Evolutionary conservation across 345 rosid genomes (phyloP).

Genomic region (Cardamine occulta): DNA sequence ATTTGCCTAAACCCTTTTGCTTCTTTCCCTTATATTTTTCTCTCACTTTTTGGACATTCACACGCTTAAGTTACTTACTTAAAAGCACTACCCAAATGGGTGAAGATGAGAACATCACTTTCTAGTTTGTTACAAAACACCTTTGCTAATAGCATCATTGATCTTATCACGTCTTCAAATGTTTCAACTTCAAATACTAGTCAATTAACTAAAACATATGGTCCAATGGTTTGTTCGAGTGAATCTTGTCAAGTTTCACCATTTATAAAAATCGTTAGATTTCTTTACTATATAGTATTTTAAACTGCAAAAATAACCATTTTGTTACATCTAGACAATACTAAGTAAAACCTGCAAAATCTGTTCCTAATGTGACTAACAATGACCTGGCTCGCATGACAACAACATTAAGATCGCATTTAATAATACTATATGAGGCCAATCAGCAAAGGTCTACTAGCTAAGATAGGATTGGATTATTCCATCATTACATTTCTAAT

Average conservation of each 20-base stretch:
- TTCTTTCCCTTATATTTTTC: not conserved
- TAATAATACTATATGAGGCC: not conserved
- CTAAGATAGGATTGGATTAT: not conserved
- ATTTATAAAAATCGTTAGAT: not conserved
- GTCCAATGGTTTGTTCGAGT: not conserved
- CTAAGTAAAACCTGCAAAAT: constrained; percentile 19
- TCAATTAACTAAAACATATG: not conserved
- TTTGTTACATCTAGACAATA: not conserved
- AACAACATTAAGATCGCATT: constrained; percentile 12
- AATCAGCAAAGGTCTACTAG: not conserved
- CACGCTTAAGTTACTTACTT: constrained; percentile 33
- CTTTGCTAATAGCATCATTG: constrained; percentile 17
- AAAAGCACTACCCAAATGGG: constrained; percentile 17
- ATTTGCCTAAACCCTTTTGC: constrained; percentile 28
- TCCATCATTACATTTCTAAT: constrained; percentile 20
- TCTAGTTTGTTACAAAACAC: constrained; percentile 43
- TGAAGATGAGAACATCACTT: constrained; percentile 40
- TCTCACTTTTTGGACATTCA: constrained; percentile 30
- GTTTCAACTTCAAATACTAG: constrained; percentile 8
- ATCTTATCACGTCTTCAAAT: constrained; percentile 21
- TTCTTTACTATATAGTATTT: too few species aligned
- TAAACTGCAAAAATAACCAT: too few species aligned
- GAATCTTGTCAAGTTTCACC: not conserved
- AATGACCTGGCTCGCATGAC: constrained; percentile 28
- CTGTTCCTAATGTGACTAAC: not conserved